Conservation (phyloP, 257 asterid genomes). For the Rauvolfia tetraphylla region DNA sequence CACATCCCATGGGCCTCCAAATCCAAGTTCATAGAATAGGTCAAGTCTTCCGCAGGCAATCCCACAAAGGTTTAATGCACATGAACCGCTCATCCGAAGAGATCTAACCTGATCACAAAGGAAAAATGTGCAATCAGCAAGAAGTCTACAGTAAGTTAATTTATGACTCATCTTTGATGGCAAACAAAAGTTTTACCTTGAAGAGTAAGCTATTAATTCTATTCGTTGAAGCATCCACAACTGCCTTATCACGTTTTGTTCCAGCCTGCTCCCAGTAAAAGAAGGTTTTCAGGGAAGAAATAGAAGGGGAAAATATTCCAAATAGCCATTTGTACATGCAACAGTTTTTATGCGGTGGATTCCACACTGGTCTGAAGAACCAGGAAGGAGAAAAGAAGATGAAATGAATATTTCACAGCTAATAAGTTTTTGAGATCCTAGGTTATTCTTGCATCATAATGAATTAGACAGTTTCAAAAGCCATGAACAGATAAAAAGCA, state of each 20-base stretch:
- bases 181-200: slow-evolving; percentile 43
- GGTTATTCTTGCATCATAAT: neutral
- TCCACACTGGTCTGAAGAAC: neutral
- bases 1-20: slow-evolving; percentile 94
- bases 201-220: slow-evolving; percentile 67
- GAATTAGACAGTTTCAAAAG: neutral
- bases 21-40: slow-evolving; percentile 68
- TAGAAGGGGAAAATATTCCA: neutral
- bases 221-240: slow-evolving; percentile 61
- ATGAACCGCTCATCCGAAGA: slow-evolving; percentile 81
- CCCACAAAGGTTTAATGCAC: slow-evolving; percentile 86
- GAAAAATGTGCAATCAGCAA: slow-evolving; percentile 16
- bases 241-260: slow-evolving; percentile 65
- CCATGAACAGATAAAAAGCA: neutral
- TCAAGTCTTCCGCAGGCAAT: slow-evolving; percentile 88
- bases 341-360: neutral
- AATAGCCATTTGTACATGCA: neutral
- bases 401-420: neutral
- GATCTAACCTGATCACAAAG: slow-evolving; percentile 63
- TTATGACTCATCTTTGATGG: neutral
- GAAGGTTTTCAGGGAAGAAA: slow-evolving; percentile 8
- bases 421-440: neutral
- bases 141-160: neutral
- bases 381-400: neutral
- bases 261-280: slow-evolving; percentile 51